Conservation (phyloP, 2,329 filamentous ascomycete species). For the Ophiostoma tasmaniense region DNA sequence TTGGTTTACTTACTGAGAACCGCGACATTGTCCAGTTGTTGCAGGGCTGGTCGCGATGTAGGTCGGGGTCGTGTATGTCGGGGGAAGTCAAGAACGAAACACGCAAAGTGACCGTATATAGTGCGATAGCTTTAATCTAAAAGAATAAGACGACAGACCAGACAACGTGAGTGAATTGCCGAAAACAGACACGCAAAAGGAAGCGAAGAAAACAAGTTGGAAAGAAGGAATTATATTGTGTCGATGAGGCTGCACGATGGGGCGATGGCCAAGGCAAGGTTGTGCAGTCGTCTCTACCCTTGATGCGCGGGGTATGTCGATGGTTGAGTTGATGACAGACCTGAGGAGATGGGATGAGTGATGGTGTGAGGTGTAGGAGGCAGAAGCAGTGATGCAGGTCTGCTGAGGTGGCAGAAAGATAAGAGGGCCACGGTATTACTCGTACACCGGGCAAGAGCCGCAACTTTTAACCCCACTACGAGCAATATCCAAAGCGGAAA, state of each 20-base stretch:
- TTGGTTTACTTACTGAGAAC: background rate
- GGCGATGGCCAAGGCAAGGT: background rate
- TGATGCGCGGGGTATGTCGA: too few species aligned
- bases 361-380: background rate
- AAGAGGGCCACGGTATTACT: background rate
- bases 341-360: background rate
- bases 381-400: background rate
- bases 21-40: background rate
- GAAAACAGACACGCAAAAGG: background rate
- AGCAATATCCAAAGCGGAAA: background rate
- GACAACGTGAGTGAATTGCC: background rate
- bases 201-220: background rate
- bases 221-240: background rate
- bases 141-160: background rate
- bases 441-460: background rate
- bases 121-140: too few species aligned
- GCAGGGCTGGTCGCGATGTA: too few species aligned
- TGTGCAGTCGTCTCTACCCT: background rate
- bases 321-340: background rate
- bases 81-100: too few species aligned
- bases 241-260: background rate
- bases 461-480: background rate
- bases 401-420: background rate
- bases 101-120: too few species aligned
- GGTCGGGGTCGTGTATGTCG: too few species aligned